Base-by-base conservation (phyloP, 345 rosid species). In the Atalantia buxifolia region DNA sequence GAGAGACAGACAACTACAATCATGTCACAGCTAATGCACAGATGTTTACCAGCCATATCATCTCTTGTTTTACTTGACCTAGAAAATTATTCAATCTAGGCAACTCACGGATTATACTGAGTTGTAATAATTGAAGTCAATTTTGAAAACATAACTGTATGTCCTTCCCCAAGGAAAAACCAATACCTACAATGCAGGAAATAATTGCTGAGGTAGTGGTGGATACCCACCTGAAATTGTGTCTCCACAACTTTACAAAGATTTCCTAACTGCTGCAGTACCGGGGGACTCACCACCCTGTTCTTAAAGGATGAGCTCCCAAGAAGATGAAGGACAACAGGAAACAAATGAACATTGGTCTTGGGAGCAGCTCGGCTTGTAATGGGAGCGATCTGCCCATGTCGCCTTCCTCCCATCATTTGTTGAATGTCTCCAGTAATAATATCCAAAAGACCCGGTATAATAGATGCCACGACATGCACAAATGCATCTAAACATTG, bases 241-340 rank as follows among this genome's bases (percentile, higher is more conserved):
- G 92, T 89, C 84, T 94, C 99, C 76, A 89, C 84, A 78, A 89
- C 85, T 82, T 88, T 92, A 79, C 91, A 74, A 72, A 94, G 92
- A 86, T 91, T 96, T 77, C 97, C 94, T 83, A 96, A 76, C 83
- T 94, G 98, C 85, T 85, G 89, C 71, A 89, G 85, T 79, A 92
- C 91, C 76, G 87, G 95, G 66, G 63, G 80, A 81, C 81, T 92
- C 74, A 88, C 92, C 85, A 92, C 87, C 84, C 82, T 94, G 85
- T 83, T 90, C 84, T 89, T 96, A 80, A 96, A 92, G 76, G 88
- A 85, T 42, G 90, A 87, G 83, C 93, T 94, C 61, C 93, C 94
- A 27, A 94, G 98, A 77, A 96, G 97, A 82, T 94, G 95, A 84
- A 96, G 97, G 80, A 94, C 87, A 65, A 93, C 92, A 4, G 97